These are phyloP conservation scores for Clausena lansium DNA, from an alignment of 345 rosid genomes.

Conservation along the genomic window DNA sequence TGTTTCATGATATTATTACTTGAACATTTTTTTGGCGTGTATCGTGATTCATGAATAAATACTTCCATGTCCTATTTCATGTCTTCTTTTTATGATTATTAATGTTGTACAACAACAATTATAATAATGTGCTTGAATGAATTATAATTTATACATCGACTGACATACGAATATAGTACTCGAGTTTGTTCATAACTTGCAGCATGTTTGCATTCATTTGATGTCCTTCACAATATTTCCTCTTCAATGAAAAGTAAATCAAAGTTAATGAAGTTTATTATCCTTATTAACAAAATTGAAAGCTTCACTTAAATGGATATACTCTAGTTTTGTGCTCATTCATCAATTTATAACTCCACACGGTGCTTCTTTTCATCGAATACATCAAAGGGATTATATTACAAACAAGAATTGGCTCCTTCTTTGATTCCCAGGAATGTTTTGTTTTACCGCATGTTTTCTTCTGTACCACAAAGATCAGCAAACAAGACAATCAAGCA, in stretches of 20 bases:
- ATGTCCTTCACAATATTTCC: no score
- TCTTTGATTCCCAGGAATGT: neutral
- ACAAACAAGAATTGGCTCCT: neutral
- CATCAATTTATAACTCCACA: neutral
- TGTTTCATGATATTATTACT: neutral
- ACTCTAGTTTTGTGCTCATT: neutral
- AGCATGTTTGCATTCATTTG: neutral
- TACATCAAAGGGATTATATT: no score
- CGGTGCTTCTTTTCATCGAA: neutral
- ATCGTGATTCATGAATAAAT: neutral
- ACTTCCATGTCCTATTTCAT: neutral
- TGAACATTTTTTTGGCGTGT: neutral
- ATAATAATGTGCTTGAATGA: neutral
- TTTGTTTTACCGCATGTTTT: no score
- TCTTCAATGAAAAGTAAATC: no score
- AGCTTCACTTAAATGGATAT: no score
- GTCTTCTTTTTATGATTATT: neutral
- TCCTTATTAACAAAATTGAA: no score
- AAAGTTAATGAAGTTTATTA: no score
- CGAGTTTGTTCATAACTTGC: neutral
- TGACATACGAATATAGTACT: neutral
- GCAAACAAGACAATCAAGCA: no score
- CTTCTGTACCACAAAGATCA: neutral
- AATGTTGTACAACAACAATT: neutral
- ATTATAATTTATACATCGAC: neutral